Conservation (phyloP, 257 asterid species). For the Solanum neorickii region DNA sequence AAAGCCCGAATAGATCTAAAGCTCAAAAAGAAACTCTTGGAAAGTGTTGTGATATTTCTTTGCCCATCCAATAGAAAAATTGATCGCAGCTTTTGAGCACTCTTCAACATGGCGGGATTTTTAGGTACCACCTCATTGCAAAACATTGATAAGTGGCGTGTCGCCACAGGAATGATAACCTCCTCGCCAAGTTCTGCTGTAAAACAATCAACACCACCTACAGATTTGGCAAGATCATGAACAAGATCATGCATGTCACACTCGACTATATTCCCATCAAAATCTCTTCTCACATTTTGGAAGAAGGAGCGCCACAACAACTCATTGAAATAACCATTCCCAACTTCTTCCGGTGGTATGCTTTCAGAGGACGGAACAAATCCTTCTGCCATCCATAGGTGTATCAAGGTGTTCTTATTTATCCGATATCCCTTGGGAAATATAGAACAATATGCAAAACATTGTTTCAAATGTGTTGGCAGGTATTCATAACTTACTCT, state of each 20-base stretch:
- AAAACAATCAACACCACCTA: background rate
- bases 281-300: slow-evolving; percentile 10
- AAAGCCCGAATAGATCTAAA: background rate
- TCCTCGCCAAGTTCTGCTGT: background rate
- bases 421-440: slow-evolving; percentile 61
- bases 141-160: background rate
- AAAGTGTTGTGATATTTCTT: background rate
- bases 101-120: background rate
- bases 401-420: slow-evolving; percentile 37
- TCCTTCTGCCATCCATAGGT: slow-evolving; percentile 58
- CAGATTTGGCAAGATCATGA: slow-evolving; percentile 3
- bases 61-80: background rate
- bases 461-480: slow-evolving; percentile 49
- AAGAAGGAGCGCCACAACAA: slow-evolving; percentile 42
- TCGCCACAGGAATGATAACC: background rate
- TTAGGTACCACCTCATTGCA: background rate
- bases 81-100: background rate
- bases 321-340: slow-evolving; percentile 41
- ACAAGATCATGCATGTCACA: slow-evolving; percentile 2
- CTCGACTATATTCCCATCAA: background rate
- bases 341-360: slow-evolving; percentile 30
- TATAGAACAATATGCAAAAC: slow-evolving; percentile 52
- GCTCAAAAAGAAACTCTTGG: background rate
- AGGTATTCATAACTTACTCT: slow-evolving; percentile 52
- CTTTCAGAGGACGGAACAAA: slow-evolving; percentile 19